Conservation (phyloP, 495 filamentous ascomycete species). For the Penicillium psychrofluorescens region DNA sequence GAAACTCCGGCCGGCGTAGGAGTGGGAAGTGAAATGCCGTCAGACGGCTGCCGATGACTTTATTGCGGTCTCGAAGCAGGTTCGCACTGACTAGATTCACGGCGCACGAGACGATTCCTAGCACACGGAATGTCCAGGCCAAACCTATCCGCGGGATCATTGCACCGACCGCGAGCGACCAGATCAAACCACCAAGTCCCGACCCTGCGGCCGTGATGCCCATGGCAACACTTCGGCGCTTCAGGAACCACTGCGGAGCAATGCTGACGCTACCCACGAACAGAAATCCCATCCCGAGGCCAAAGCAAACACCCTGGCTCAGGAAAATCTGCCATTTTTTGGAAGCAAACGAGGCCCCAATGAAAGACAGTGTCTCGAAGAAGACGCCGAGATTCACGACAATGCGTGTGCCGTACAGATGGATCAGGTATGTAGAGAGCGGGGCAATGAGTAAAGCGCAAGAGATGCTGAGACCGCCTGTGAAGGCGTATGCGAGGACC, state of each 20-base stretch:
- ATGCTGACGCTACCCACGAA: constrained; percentile 67
- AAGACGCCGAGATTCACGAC: constrained; percentile 55
- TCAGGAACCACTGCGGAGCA: constrained; percentile 73
- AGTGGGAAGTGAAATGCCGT: constrained; percentile 56
- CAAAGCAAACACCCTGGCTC: constrained; percentile 69
- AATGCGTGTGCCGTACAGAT: constrained; percentile 43
- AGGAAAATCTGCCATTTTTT: constrained; percentile 69
- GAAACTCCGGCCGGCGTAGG: constrained; percentile 53
- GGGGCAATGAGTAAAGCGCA: constrained; percentile 58
- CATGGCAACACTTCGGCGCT: constrained; percentile 62
- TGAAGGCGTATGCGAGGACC: constrained; percentile 59
- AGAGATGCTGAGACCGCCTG: constrained; percentile 64
- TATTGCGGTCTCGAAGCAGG: constrained; percentile 63
- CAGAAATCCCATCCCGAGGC: constrained; percentile 67
- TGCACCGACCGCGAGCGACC: constrained; percentile 40
- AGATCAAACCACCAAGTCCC: constrained; percentile 68
- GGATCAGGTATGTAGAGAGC: constrained; percentile 52
- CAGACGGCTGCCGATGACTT: constrained; percentile 54
- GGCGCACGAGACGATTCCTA: constrained; percentile 59
- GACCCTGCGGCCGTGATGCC: constrained; percentile 65
- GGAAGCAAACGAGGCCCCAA: constrained; percentile 61
- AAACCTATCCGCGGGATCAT: constrained; percentile 55
- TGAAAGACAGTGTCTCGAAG: constrained; percentile 52
- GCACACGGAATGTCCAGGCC: constrained; percentile 66
- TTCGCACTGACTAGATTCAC: constrained; percentile 56